Percentiles rank a stretch among this genome's conserved stretches.
phyloP scores from a whole-genome alignment of 192 early-diverging fungal species.

The Gorgonomyces haynaldii region DNA sequence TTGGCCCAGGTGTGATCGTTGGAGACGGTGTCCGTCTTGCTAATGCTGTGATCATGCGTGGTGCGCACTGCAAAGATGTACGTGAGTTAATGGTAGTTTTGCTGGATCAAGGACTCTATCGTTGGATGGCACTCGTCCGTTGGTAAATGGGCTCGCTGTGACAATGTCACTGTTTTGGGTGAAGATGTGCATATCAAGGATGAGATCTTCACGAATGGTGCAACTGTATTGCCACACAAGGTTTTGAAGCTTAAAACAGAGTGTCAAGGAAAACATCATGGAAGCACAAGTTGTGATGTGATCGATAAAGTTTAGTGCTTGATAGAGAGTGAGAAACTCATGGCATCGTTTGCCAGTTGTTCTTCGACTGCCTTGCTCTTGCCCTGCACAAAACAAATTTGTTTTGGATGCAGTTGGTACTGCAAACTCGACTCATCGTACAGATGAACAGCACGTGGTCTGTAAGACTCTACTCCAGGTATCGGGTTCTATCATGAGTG shows the following conservation, averaged over 20 bases:
- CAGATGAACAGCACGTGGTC: too few relatives aligned
- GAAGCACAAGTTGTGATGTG: conserved; percentile 32
- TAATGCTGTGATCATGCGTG: conserved; percentile 76
- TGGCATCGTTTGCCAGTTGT: too few relatives aligned
- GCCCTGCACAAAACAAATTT: too few relatives aligned
- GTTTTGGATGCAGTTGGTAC: too few relatives aligned
- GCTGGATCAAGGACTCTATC: conserved; percentile 84
- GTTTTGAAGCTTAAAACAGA: conserved; percentile 2
- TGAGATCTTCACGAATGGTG: conserved; percentile 52
- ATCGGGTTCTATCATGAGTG: too few relatives aligned
- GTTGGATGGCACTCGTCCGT: conserved; percentile 94
- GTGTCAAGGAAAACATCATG: conserved; percentile 19
- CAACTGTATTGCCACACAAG: conserved; percentile 46
- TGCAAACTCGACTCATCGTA: too few relatives aligned
- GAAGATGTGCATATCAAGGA: conserved; percentile 92
- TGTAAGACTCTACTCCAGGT: too few relatives aligned
- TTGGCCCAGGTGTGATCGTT: conserved; percentile 82
- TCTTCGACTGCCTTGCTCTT: too few relatives aligned
- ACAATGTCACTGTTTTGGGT: conserved; percentile 88
- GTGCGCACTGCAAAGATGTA: conserved; percentile 66
- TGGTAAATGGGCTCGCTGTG: conserved; percentile 88
- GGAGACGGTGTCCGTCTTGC: conserved; percentile 90
- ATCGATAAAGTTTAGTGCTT: too few relatives aligned
- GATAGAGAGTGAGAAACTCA: too few relatives aligned
- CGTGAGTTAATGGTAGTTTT: conserved; percentile 18